Evolutionary conservation across 2,329 filamentous ascomycete genomes (phyloP), one percentile per base, ranked within the genome.

Genomic region (Chrysoporthe austroafricana): DNA sequence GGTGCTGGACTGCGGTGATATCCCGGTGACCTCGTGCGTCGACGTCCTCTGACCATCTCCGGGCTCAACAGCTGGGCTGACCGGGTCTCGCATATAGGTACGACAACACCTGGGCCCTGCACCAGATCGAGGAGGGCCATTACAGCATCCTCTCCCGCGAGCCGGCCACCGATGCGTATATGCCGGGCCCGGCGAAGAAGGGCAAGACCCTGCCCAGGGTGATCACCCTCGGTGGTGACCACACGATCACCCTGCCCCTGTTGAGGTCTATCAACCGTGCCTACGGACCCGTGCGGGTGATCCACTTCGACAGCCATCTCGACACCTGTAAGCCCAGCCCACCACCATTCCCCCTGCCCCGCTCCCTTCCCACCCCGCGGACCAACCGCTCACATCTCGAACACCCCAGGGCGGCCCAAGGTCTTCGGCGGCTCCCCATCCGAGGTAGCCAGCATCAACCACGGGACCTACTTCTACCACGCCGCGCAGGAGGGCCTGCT

Each of bases 401-500:
- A 42, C 48, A 46, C 58, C 46, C 48, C n/a, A 74, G 92, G 92
- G 92, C 88, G 87, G 68, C 93, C 93, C 56, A 95, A 95, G 77
- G 93, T 96, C 36, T 96, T 96, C 73, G 93, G 93, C 64, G 93
- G 92, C 42, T 89, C 91, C 0, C 92, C 93, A 0, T 91, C 88
- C 39, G 86, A 94, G 69, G 87, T 89, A 50, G 92, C 93, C 26
- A 85, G 85, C 71, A 90, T 96, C 80, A 96, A 96, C 80, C 92
- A 96, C 80, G 93, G 93, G 54, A 96, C 92, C 1, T 96, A 96
- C 82, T 96, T 96, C 80, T 96, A 90, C 80, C 91, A 95, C 76
- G 93, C 92, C 0, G 81, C 90, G 0, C 87, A 89, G 79, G 92
- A 96, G 76, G 93, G 93, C 2, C 83, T 96, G 18, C 83, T 96